These are phyloP conservation scores for Pyrenophora graminea DNA, from an alignment of 2,329 filamentous ascomycete species.

Conservation along the genomic window DNA sequence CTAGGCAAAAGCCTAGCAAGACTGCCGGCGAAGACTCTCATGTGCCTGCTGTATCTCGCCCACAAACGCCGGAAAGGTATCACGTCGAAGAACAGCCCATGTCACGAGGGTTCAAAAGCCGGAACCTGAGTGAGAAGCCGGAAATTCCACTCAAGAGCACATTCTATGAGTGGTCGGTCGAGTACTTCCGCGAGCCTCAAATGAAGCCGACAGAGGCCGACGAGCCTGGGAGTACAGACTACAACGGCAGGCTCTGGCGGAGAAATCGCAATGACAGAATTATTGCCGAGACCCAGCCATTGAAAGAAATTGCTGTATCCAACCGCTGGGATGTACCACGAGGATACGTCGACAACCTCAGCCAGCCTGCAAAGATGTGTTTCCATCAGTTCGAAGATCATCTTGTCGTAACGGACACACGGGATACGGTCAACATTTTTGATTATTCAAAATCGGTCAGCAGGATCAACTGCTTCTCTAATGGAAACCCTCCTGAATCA, in stretches of 20 bases:
- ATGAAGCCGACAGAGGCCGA: constrained; percentile 97
- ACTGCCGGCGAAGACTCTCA: constrained; percentile 63
- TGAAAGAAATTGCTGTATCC: constrained; percentile 84
- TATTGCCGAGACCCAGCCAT: constrained; percentile 86
- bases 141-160: constrained; percentile 76
- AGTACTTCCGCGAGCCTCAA: constrained; percentile 96
- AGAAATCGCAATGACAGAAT: constrained; percentile 91
- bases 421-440: constrained; percentile 86
- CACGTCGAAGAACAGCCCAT: constrained; percentile 75
- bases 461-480: constrained; percentile 86
- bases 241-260: constrained; percentile 93
- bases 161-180: constrained; percentile 94
- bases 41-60: constrained; percentile 71
- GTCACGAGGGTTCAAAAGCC: constrained; percentile 73
- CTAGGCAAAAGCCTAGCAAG: constrained; percentile 42
- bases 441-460: constrained; percentile 66
- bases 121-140: constrained; percentile 63
- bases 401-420: constrained; percentile 88
- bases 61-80: constrained; percentile 66
- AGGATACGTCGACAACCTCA: constrained; percentile 84
- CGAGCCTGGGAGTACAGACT: constrained; percentile 93
- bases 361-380: constrained; percentile 88
- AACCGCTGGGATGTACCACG: constrained; percentile 85
- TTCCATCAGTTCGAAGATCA: constrained; percentile 99
- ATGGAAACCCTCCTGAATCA: constrained; percentile 88